Conservation (phyloP, 805 yeast species). For the Lachancea thermotolerans region DNA sequence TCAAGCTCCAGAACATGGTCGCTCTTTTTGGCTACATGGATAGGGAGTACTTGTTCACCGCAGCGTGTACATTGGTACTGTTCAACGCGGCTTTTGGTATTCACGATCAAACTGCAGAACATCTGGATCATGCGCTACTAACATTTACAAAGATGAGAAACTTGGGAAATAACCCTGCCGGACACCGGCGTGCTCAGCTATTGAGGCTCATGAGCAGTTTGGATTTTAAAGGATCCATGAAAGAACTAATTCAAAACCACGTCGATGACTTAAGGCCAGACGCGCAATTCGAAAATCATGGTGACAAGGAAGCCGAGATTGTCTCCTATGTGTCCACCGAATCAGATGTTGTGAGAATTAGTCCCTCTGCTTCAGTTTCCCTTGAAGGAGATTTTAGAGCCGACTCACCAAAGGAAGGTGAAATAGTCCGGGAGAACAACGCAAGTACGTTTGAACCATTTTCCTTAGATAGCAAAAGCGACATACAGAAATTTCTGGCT, state of each 20-base stretch:
- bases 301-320: constrained; percentile 14
- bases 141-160: constrained; percentile 71
- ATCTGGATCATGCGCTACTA: constrained; percentile 63
- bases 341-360: neutral
- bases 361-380: neutral
- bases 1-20: constrained; percentile 72
- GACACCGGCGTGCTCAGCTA: constrained; percentile 63
- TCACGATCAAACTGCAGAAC: constrained; percentile 65
- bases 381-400: neutral
- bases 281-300: constrained; percentile 16
- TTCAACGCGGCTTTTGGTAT: constrained; percentile 79
- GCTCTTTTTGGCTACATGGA: constrained; percentile 86
- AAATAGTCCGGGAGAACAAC: constrained; percentile 24
- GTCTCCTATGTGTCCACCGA: constrained; percentile 17
- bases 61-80: constrained; percentile 64
- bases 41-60: constrained; percentile 70
- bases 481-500: constrained; percentile 31
- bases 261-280: constrained; percentile 35
- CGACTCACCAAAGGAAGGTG: constrained; percentile 2
- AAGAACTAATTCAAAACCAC: constrained; percentile 48
- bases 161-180: constrained; percentile 76
- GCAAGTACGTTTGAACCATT: constrained; percentile 27
- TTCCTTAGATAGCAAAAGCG: constrained; percentile 31
- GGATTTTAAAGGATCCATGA: constrained; percentile 63
- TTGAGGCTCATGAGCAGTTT: constrained; percentile 56